Evolutionary conservation across 2,329 filamentous ascomycete genomes (phyloP).

Genomic region (Domatiomyces catenatus): DNA sequence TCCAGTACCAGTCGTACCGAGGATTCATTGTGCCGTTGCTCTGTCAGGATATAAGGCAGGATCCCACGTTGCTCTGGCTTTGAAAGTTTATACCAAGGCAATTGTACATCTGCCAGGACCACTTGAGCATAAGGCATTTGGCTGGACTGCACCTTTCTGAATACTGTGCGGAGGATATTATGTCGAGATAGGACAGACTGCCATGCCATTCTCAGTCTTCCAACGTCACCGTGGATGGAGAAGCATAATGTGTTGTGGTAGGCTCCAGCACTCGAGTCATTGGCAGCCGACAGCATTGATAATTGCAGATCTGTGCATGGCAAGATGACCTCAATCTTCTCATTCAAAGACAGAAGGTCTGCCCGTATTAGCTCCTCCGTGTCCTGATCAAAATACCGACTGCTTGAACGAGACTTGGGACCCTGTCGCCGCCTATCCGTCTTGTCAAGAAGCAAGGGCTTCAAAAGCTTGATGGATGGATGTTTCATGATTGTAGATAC

Average conservation of each 20-base stretch:
- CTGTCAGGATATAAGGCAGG: constrained; percentile 11
- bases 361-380: constrained; percentile 21
- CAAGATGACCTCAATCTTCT: constrained; percentile 40
- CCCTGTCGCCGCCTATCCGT: not conserved
- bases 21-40: not conserved
- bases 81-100: constrained; percentile 24
- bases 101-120: constrained; percentile 37
- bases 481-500: constrained; percentile 58
- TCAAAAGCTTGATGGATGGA: constrained; percentile 49
- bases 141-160: constrained; percentile 47
- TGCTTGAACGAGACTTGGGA: not conserved
- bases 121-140: constrained; percentile 57
- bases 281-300: constrained; percentile 57
- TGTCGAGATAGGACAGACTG: constrained; percentile 47
- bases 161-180: constrained; percentile 62
- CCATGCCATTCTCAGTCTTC: constrained; percentile 47
- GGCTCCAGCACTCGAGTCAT: constrained; percentile 30
- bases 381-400: constrained; percentile 12
- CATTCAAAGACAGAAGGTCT: constrained; percentile 18
- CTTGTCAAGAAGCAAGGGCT: constrained; percentile 13
- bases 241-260: constrained; percentile 65
- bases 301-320: constrained; percentile 82
- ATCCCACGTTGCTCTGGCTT: constrained; percentile 4
- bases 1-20: constrained; percentile 14
- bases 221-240: constrained; percentile 37